Percentiles rank a stretch among this genome's conserved stretches.
Evolutionary conservation across 495 filamentous ascomycete genomes (phyloP).

Genomic region (Aspergillus kassunensis): DNA sequence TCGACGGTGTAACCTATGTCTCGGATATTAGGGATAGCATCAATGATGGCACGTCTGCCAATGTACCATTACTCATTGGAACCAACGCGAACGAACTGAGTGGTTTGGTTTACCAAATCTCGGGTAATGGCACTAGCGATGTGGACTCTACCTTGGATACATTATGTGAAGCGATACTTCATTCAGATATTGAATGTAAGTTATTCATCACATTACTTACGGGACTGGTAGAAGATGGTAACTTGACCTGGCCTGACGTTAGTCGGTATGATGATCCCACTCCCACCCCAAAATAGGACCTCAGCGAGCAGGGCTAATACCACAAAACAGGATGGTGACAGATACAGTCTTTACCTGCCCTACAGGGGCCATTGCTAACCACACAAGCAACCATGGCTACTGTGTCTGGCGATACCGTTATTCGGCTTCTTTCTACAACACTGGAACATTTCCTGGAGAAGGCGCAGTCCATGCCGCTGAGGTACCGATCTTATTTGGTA

Average conservation of each 20-base stretch:
- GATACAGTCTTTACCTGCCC: slow-evolving; percentile 24
- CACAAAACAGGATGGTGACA: slow-evolving; percentile 14
- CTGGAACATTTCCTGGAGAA: slow-evolving; percentile 5
- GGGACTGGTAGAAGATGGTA: no score
- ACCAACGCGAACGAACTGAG: slow-evolving; percentile 19
- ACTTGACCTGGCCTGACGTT: no score
- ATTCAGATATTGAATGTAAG: no score
- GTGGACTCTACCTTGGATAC: no score
- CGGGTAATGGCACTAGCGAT: background rate
- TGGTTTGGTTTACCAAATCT: background rate
- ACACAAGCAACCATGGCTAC: slow-evolving; percentile 13
- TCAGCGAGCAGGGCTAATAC: background rate
- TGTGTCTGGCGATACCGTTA: slow-evolving; percentile 28
- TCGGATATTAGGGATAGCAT: no score
- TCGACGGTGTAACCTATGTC: no score
- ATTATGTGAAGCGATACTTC: no score
- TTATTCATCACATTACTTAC: no score
- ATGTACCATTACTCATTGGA: slow-evolving; percentile 21
- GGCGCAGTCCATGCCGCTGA: slow-evolving; percentile 28
- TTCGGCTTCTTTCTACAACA: slow-evolving; percentile 31
- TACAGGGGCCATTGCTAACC: slow-evolving; percentile 17
- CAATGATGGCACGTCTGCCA: slow-evolving; percentile 5
- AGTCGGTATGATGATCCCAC: no score
- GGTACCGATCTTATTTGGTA: slow-evolving; percentile 28
- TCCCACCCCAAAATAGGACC: no score